phyloP scores from a whole-genome alignment of 148 eudicot species.

The Limonium bicolor region DNA sequence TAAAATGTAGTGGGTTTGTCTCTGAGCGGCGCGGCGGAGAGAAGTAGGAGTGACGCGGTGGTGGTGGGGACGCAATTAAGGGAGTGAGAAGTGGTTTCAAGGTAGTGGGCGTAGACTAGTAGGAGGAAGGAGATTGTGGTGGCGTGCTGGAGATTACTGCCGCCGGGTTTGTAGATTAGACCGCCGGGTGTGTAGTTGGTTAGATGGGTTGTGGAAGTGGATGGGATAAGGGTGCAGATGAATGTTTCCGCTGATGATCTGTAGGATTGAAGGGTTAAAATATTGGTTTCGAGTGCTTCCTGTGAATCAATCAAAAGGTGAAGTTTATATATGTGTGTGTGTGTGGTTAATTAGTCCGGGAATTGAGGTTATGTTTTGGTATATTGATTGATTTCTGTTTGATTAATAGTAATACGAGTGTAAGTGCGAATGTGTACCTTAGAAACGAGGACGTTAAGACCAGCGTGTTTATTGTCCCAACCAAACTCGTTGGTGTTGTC shows the following conservation, averaged over 20 bases:
- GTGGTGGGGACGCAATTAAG: background rate
- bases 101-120: constrained; percentile 3
- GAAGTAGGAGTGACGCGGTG: too few species aligned
- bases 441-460: background rate
- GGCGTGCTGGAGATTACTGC: background rate
- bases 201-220: too few species aligned
- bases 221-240: background rate
- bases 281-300: background rate
- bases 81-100: background rate
- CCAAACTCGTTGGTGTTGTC: background rate
- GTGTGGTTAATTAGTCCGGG: background rate
- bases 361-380: background rate
- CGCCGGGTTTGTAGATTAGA: background rate
- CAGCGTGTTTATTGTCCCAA: constrained; percentile 2
- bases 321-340: background rate
- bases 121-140: constrained; percentile 3
- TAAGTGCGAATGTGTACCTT: background rate
- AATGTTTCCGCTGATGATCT: background rate
- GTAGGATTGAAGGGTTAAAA: background rate
- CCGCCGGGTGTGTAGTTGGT: too few species aligned
- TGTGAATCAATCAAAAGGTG: too few species aligned
- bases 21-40: too few species aligned
- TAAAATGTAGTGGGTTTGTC: background rate
- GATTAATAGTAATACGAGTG: background rate
- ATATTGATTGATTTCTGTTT: background rate